Evolutionary conservation across 768 basidiomycete species (phyloP).

Genomic region (Boletus barrowsii): DNA sequence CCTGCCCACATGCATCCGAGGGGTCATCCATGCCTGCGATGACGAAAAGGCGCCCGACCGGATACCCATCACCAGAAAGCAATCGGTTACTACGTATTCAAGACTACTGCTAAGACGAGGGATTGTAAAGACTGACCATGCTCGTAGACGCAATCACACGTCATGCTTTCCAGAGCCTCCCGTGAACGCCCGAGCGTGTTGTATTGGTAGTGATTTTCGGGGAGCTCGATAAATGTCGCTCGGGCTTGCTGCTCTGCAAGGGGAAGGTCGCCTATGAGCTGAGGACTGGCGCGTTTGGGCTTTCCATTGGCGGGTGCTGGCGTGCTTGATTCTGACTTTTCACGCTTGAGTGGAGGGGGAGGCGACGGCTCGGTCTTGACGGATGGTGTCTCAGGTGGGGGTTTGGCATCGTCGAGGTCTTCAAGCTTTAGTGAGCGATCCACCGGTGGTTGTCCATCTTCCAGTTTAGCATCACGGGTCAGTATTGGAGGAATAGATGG

Average conservation of each 20-base stretch:
- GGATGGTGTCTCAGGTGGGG: conserved; percentile 27
- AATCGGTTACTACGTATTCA: conserved; percentile 30
- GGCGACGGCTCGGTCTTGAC: conserved; percentile 30
- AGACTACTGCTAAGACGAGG: conserved; percentile 19
- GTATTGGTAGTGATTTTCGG: conserved; percentile 82
- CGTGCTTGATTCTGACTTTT: conserved; percentile 35
- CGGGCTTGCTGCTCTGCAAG: conserved; percentile 71
- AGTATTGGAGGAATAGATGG: conserved; percentile 16
- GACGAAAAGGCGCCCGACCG: conserved; percentile 22
- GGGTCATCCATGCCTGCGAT: conserved; percentile 56
- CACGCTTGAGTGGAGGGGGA: conserved; percentile 30
- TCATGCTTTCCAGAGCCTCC: conserved; percentile 89
- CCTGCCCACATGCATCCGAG: conserved; percentile 74
- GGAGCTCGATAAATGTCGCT: conserved; percentile 68
- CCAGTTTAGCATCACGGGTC: conserved; percentile 12
- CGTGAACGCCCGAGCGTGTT: conserved; percentile 82
- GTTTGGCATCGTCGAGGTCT: conserved; percentile 23
- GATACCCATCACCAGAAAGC: conserved; percentile 10
- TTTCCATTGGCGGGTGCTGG: conserved; percentile 35
- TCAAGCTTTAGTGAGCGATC: conserved; percentile 15
- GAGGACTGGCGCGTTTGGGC: conserved; percentile 42
- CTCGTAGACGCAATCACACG: conserved; percentile 88
- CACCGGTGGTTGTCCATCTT: conserved; percentile 5
- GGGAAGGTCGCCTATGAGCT: conserved; percentile 81
- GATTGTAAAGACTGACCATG: conserved; percentile 57